Evolutionary conservation across 768 basidiomycete species (phyloP), one percentile per base, ranked within the genome.

Genomic region (Amanita rubescens): DNA sequence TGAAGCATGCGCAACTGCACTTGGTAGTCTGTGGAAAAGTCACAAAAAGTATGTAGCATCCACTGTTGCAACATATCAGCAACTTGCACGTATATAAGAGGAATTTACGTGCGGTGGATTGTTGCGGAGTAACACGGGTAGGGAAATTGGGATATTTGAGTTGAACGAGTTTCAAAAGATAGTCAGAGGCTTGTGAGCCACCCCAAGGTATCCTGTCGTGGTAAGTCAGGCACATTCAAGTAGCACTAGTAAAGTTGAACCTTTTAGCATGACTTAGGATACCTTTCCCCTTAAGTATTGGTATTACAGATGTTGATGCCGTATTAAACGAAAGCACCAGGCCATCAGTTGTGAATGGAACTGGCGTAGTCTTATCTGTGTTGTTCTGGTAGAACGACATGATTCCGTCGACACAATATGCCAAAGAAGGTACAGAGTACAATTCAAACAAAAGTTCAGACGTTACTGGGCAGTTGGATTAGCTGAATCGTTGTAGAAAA

Each of bases 391-490:
- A 91, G 65, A 96, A 94, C 3, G 94, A 93, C 81, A 96, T 91
- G 56, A 93, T 70, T 10, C 87, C 84, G 63, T 99, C 96, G 54
- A 96, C 74, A 51, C 89, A 90, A 69, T 90, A 98, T 3, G 89
- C 75, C 44, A 97, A 75, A 5, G 86, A 83, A 1, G 95, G 94
- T 3, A 86, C 91, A 4, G 77, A 76, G 65, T 98, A 99, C 42
- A 84, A 78, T 70, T 99, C 96, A 63, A 99, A 99, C 70, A 99
- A 81, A 27, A 99, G 82, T 63, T 99, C 96, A 0, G 94, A 94
- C 8, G 94, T 95, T 52, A 96, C 92, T 94, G 62, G 41, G 41
- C 20, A 25, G 32, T 5, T 12, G 22, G 38, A 2, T 48, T 27
- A 34, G 38, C 25, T 47, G 41, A 33, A n/a, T 46, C 39, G 53